A percentile compares a stretch with the other conserved stretches of the same genome.
phyloP scores from a whole-genome alignment of 2,329 filamentous ascomycete genomes.

The Colletotrichum lentis region DNA sequence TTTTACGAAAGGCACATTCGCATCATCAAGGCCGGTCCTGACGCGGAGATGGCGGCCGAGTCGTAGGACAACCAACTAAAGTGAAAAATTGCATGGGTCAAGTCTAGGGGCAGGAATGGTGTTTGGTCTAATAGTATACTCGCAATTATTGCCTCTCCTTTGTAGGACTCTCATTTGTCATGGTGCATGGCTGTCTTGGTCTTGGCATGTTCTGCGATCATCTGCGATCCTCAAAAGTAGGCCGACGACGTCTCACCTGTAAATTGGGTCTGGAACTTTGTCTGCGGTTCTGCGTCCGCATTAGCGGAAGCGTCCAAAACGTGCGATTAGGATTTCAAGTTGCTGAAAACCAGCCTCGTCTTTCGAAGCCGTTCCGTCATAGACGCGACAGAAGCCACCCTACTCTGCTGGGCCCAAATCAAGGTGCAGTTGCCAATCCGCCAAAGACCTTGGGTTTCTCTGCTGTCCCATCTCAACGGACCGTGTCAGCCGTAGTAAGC shows the following conservation, averaged over 20 bases:
- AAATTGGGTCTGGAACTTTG: not conserved
- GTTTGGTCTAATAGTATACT: constrained; percentile 6
- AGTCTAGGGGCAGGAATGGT: not conserved
- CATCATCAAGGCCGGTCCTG: constrained; percentile 53
- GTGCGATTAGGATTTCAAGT: not conserved
- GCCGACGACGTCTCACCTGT: not conserved
- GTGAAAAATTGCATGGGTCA: not conserved
- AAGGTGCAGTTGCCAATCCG: too few relatives aligned
- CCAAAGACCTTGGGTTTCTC: not conserved
- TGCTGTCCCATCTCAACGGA: not conserved
- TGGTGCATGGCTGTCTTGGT: not conserved
- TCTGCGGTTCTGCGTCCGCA: not conserved
- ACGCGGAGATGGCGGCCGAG: constrained; percentile 16
- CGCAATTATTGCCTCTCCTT: not conserved
- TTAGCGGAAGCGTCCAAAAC: not conserved
- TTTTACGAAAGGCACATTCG: constrained; percentile 68
- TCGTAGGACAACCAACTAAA: constrained; percentile 3
- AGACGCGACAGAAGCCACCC: not conserved
- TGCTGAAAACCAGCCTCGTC: not conserved
- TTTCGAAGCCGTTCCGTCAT: not conserved
- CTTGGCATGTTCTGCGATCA: not conserved
- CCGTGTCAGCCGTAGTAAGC: not conserved
- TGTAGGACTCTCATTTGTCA: not conserved
- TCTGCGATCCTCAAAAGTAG: not conserved
- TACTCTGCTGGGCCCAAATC: not conserved